Conservation (phyloP, 2,329 filamentous ascomycete species). For the Periconia macrospinosa region DNA sequence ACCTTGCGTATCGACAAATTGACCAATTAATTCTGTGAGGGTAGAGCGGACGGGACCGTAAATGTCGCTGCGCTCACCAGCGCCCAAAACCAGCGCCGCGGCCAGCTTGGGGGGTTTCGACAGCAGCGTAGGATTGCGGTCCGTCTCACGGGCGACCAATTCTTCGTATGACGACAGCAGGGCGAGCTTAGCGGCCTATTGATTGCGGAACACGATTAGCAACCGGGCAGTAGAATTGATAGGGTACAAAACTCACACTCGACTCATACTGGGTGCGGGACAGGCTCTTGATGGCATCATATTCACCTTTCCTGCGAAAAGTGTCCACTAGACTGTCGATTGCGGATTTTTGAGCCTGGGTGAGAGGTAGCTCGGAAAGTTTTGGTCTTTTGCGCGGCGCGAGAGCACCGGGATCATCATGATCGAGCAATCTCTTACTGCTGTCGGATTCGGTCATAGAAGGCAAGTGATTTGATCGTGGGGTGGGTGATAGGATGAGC, state of each 20-base stretch:
- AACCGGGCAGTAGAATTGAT: conserved; percentile 1
- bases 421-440: conserved; percentile 34
- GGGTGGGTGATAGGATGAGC: background rate
- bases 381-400: conserved; percentile 63
- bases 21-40: conserved; percentile 69
- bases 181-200: conserved; percentile 68
- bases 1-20: conserved; percentile 61
- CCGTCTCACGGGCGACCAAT: conserved; percentile 73
- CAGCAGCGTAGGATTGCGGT: conserved; percentile 72
- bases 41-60: conserved; percentile 72
- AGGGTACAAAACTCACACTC: conserved; percentile 55
- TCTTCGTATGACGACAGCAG: conserved; percentile 68
- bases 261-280: conserved; percentile 75
- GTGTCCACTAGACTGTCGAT: conserved; percentile 77
- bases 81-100: conserved; percentile 74
- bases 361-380: conserved; percentile 73
- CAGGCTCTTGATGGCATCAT: conserved; percentile 75
- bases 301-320: conserved; percentile 86
- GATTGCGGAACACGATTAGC: conserved; percentile 1
- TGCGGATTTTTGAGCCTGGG: conserved; percentile 70
- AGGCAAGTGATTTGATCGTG: conserved; percentile 3
- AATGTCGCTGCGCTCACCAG: conserved; percentile 73
- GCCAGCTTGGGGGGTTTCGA: conserved; percentile 74
- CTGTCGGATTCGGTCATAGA: conserved; percentile 37
- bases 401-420: conserved; percentile 27